These are phyloP conservation scores for Mycena maculata DNA, from an alignment of 768 basidiomycete genomes.

Conservation along the genomic window DNA sequence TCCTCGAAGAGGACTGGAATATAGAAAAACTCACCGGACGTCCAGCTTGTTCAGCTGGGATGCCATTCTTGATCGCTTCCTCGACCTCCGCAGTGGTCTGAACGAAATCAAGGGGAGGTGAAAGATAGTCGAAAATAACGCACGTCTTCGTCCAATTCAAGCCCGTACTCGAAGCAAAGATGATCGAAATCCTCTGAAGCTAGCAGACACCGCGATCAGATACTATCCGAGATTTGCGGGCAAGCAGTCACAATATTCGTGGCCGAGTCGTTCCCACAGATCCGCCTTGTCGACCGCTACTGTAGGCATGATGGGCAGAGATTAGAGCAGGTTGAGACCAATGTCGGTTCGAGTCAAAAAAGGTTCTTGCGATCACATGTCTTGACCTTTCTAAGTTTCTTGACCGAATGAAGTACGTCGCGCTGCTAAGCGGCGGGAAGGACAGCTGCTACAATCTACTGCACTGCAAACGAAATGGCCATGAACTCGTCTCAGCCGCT, in stretches of 20 bases:
- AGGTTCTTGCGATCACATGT: constrained; percentile 27
- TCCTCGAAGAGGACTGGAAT: constrained; percentile 4
- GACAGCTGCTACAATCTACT: constrained; percentile 96
- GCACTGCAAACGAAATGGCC: constrained; percentile 88
- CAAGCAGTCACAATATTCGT: constrained; percentile 74
- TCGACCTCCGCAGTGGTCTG: constrained; percentile 93
- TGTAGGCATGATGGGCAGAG: constrained; percentile 79
- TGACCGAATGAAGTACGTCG: constrained; percentile 88
- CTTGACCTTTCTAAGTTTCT: background rate
- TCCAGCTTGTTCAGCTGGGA: constrained; percentile 87
- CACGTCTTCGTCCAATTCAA: constrained; percentile 98
- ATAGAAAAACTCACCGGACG: constrained; percentile 69
- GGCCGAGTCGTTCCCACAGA: constrained; percentile 88
- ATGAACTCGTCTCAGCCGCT: constrained; percentile 88
- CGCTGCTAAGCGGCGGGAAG: constrained; percentile 95
- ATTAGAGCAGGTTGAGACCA: constrained; percentile 31
- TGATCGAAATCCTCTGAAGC: constrained; percentile 95
- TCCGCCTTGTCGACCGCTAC: constrained; percentile 96
- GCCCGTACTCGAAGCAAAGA: constrained; percentile 96
- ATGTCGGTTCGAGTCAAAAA: constrained; percentile 48
- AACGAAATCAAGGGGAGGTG: background rate
- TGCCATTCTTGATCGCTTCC: constrained; percentile 82
- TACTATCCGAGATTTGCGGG: constrained; percentile 11
- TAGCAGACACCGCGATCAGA: constrained; percentile 48
- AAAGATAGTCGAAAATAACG: constrained; percentile 42